Base-by-base conservation (phyloP, 495 filamentous ascomycete species). In the Hypoxylon rickii region DNA sequence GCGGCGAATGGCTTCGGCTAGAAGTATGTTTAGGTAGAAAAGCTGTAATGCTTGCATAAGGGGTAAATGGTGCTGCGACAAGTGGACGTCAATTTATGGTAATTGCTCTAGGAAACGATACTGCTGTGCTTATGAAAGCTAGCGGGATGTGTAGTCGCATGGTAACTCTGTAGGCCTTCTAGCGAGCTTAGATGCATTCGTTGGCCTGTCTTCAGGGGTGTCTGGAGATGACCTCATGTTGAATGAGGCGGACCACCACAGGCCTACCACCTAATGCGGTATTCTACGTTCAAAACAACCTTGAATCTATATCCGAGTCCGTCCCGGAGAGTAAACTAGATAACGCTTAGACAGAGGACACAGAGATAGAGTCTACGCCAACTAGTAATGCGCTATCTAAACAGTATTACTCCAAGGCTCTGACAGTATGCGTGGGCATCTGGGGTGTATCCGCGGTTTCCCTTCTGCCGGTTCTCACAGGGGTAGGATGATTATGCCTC, bases 31-130 rank as follows among this genome's bases (percentile, higher is more conserved):
- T 29, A 54, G 68, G 44, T 71, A 71, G 49, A 73, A 69, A 62
- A 75, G 58, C 53, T 73, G 71, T 60, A 66, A 73, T 22, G 61
- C 62, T 22, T 75, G 72, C 41, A 71, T 73, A 19, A 60, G 53
- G 42, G 57, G 55, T 50, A 75, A 73, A 51, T 48, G 71, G 34
- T 63, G 68, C 15, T 74, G 71, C 51, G 71, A 75, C 44, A 71
- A 69, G 56, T 53, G 51, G 19, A 38, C 34, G n/a, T 71, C 71
- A 29, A 41, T 62, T 20, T 74, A 70, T 50, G 62, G 65, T 15
- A 65, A 70, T 38, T 75, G 69, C 40, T 58, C 55, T 13, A 64
- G 62, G 51, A 69, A 64, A 55, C 49, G 61, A 37, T 52, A 55
- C 29, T 34, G 44, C 24, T 75, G 71, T 51, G 45, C 65, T 24